Conservation (phyloP, 768 basidiomycete species). For the Lactarius deliciosus region DNA sequence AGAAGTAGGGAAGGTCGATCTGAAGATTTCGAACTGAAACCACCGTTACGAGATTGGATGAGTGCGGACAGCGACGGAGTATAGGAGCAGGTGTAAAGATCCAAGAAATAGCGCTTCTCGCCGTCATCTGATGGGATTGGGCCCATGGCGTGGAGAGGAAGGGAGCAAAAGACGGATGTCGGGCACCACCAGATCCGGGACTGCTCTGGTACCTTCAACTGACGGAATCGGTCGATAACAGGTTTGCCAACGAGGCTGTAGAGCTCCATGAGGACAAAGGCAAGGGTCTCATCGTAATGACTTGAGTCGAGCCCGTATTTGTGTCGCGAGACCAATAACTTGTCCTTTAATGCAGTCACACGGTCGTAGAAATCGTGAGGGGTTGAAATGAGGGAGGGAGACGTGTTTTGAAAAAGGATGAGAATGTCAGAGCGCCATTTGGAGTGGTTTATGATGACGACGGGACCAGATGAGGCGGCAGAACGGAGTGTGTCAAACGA, state of each 20-base stretch:
- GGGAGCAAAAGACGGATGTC: background rate
- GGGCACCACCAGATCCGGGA: background rate
- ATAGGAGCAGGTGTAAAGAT: background rate
- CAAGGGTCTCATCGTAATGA: background rate
- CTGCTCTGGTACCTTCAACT: background rate
- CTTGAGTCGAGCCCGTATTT: background rate
- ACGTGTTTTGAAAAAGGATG: background rate
- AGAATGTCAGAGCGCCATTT: background rate
- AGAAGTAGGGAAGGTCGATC: background rate
- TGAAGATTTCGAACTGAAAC: background rate
- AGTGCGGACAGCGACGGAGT: background rate
- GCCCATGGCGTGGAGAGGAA: background rate
- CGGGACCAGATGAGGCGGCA: background rate
- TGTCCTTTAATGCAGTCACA: background rate
- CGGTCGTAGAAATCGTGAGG: background rate
- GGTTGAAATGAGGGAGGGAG: background rate
- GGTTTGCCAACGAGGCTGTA: background rate
- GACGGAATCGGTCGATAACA: background rate
- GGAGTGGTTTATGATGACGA: background rate
- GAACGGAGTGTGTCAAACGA: background rate
- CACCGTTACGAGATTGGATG: background rate
- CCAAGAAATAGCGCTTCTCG: background rate
- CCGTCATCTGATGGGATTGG: background rate
- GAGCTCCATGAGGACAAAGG: background rate
- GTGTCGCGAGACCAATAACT: background rate